These are phyloP conservation scores for Fraxinus floribunda DNA, from an alignment of 305 asterid species.

Conservation along the genomic window DNA sequence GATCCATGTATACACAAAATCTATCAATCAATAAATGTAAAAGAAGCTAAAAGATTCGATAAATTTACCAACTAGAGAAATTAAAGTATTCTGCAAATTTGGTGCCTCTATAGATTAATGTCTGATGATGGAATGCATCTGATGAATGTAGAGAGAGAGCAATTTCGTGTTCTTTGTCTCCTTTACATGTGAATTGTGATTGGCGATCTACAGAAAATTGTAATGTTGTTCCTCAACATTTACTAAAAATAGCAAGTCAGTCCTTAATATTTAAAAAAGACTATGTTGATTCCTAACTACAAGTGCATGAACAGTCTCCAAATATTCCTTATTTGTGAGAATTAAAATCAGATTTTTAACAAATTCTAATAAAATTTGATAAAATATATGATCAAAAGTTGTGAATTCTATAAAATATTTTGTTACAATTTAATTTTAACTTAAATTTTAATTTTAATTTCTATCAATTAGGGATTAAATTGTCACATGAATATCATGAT, in stretches of 20 bases:
- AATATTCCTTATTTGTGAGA: too few species aligned
- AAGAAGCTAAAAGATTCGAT: background rate
- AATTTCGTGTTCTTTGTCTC: background rate
- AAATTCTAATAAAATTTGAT: too few species aligned
- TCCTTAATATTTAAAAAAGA: background rate
- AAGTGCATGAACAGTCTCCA: background rate
- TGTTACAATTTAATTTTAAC: too few species aligned
- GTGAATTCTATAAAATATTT: background rate
- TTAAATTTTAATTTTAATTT: too few species aligned
- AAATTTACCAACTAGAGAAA: background rate
- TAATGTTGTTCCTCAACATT: background rate
- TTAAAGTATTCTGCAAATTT: background rate
- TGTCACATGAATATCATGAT: too few species aligned
- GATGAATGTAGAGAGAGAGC: slow-evolving; percentile 24
- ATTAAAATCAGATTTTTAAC: too few species aligned
- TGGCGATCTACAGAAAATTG: background rate
- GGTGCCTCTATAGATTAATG: slow-evolving; percentile 17
- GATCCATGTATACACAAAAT: background rate
- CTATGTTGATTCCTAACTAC: background rate
- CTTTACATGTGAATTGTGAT: background rate
- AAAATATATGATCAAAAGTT: too few species aligned
- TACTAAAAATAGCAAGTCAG: background rate
- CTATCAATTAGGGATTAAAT: too few species aligned
- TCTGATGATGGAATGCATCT: slow-evolving; percentile 27
- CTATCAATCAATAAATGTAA: background rate